Base-by-base conservation (phyloP, 345 rosid species). In the Adansonia digitata region DNA sequence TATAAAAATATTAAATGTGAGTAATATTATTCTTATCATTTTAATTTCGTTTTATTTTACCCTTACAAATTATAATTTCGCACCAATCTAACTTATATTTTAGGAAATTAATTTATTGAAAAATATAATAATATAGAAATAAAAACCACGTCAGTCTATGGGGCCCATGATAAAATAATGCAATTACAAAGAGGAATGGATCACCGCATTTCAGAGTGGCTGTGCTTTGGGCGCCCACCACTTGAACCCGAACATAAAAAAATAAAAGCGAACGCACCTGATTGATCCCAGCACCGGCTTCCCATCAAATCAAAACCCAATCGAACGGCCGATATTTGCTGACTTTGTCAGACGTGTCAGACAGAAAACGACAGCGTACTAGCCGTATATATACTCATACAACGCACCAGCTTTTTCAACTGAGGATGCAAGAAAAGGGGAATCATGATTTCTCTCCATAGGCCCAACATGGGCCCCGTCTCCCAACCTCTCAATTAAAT, bases 361-460 rank as follows among this genome's bases (percentile, higher is more conserved):
- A 11, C 0, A 8, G 15, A 43, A 27, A 27, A 59, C 63, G 37
- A 27, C 63, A 27, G 18, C 37, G 63, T 59, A 26, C 15, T 2
- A 53, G 49, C 49, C 31, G 27, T 24, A 42, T 40, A 67, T 13
- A 0, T 12, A 1, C 13, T 10, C 4, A 43, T 43, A 10, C 48
- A 3, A 43, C 11, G 1, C 61, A 5, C 55, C 55, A 18, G 29
- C 17, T 20, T 56, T 46, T 53, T 24, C 29, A 11, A 4, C 14
- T 1, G 48, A 10, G 2, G 48, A 12, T 10, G 48, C 2, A 14
- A 43, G 17, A 43, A 43, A 43, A n/a, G 35, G 63, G 6, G 46
- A 52, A 73, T 31, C 59, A 78, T 72, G 29, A 72, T 78, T 78
- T 78, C 69, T 12, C 20, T n/a, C 35, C 62, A 66, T 63, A 9